Evolutionary conservation across 768 basidiomycete species (phyloP).

Genomic region (Phanerochaete carnosa): DNA sequence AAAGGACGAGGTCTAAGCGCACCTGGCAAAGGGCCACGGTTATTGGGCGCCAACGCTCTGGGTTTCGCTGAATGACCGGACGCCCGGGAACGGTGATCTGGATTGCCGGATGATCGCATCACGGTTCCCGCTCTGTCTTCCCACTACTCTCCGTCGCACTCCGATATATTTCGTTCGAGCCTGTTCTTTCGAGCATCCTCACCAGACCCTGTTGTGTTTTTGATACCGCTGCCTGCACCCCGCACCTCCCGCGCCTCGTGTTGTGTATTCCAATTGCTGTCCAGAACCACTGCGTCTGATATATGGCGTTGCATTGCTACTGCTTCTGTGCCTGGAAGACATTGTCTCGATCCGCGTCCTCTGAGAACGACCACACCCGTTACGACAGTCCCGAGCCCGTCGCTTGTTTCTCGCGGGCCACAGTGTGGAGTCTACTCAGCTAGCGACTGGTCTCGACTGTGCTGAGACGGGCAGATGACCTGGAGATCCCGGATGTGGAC

Average conservation of each 20-base stretch:
- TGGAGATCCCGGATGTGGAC: too few species aligned
- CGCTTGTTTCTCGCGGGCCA: too few species aligned
- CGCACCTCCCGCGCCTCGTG: neutral
- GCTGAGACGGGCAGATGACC: too few species aligned
- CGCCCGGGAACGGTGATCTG: neutral
- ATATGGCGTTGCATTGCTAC: too few species aligned
- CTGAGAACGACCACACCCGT: neutral
- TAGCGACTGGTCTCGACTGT: too few species aligned
- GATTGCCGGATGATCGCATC: slow-evolving; percentile 5
- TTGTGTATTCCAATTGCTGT: too few species aligned
- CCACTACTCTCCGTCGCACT: too few species aligned
- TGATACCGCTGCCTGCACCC: neutral
- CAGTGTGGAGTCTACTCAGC: too few species aligned
- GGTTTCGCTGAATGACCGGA: neutral
- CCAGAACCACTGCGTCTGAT: too few species aligned
- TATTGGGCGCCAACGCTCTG: neutral
- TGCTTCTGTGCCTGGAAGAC: neutral
- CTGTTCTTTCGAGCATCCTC: neutral
- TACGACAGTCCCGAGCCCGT: neutral
- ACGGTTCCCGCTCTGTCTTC: neutral
- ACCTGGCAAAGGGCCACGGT: neutral
- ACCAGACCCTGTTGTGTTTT: neutral
- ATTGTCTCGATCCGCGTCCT: neutral
- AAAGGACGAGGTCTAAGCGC: too few species aligned
- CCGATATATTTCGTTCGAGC: too few species aligned